Base-by-base conservation (phyloP, 2,329 filamentous ascomycete species). In the Aspergillus pseudoviridinutans region DNA sequence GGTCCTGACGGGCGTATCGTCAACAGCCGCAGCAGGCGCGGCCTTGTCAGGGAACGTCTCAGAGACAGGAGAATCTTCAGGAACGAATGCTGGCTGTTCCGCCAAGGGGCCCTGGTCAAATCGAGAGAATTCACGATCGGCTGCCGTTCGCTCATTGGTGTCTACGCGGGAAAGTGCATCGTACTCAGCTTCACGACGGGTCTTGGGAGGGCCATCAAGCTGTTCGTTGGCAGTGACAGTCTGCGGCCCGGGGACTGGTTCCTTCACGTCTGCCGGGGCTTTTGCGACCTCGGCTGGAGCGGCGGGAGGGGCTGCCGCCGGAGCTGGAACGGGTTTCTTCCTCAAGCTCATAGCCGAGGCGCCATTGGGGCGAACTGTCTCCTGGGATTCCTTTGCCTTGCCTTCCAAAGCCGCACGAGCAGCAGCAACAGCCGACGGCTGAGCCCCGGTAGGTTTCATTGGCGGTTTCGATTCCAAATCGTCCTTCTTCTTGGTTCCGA, bases 41-140 rank as follows among this genome's bases (percentile, higher is more conserved):
- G 61, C 50, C 50, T 64, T 63, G 28, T 64, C 61, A 17, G 60
- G 44, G 49, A 35, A 55, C 38, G 42, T 55, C 47, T 62, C 62
- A n/a, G 60, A 64, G 32, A 68, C 63, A 3, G 68, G 66, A 17
- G 65, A 67, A 14, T 87, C 83, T 3, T 77, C 80, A 0, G 90
- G 90, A 10, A 85, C 81, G 68, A 95, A 96, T 1, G 92, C 90
- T 3, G 94, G 93, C 72, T 94, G 89, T 56, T 97, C 92, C 9
- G 84, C 75, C 25, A 97, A 82, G 1, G 94, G 94, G 2, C 92
- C 94, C 76, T 97, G 93, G 68, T 94, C 89, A 69, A 97, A 97
- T 25, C 79, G 80, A 17, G 82, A 83, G 67, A 87, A 87, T 53
- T 79, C 78, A 4, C 69, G 71, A 47, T 79, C 74, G 14, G 78